Conservation (phyloP, 202 grass and related monocot species). For the Zoysia matrella region DNA sequence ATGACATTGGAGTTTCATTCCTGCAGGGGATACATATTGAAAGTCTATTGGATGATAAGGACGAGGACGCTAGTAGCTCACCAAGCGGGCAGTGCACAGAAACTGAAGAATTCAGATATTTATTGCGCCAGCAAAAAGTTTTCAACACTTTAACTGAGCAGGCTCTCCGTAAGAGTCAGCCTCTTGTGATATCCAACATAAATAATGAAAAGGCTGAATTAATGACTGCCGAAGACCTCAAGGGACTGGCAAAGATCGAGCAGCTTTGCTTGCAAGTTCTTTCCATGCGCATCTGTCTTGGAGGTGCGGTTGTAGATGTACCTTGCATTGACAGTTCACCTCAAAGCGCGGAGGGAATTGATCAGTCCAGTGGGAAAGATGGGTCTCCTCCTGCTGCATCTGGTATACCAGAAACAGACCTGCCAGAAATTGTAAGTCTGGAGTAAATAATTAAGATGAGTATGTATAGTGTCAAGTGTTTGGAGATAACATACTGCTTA, state of each 20-base stretch:
- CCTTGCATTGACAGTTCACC: constrained; percentile 40
- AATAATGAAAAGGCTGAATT: constrained; percentile 42
- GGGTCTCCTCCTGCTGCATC: constrained; percentile 41
- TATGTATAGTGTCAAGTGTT: background rate
- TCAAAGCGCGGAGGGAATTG: constrained; percentile 43
- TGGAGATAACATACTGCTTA: constrained; percentile 3
- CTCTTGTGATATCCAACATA: constrained; percentile 82
- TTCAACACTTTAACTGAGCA: constrained; percentile 81
- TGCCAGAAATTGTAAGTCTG: constrained; percentile 88
- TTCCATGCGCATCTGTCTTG: constrained; percentile 66
- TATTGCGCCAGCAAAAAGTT: constrained; percentile 72
- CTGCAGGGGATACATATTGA: constrained; percentile 66
- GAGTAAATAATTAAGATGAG: background rate
- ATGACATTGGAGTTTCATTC: constrained; percentile 29
- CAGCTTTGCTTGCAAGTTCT: constrained; percentile 55
- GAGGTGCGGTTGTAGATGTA: constrained; percentile 50
- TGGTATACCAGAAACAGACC: constrained; percentile 59
- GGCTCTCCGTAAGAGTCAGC: constrained; percentile 88
- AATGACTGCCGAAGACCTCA: too few species aligned
- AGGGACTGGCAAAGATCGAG: too few species aligned
- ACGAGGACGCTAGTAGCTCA: constrained; percentile 42
- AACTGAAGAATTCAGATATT: constrained; percentile 68
- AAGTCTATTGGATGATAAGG: constrained; percentile 53
- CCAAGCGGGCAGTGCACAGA: constrained; percentile 50
- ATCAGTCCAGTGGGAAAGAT: constrained; percentile 49